Base-by-base conservation (phyloP, 306 rosid species). In the Boehmeria nivea region DNA sequence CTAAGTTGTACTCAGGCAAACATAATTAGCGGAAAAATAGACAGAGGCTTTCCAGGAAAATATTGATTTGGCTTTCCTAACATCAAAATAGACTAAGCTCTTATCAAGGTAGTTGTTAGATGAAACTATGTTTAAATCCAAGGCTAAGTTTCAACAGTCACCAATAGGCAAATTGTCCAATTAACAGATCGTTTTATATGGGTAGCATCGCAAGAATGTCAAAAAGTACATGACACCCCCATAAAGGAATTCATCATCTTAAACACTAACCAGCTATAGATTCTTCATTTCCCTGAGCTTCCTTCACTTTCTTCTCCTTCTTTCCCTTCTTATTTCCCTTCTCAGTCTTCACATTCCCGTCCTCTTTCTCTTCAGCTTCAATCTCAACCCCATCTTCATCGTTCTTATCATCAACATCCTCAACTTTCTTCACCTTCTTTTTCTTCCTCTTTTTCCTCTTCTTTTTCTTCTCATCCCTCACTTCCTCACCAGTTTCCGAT, bases 211-310 rank as follows among this genome's bases (percentile, higher is more conserved):
- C n/a, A n/a, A n/a, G n/a, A n/a, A n/a, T n/a, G n/a, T n/a, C n/a
- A n/a, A n/a, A n/a, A n/a, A n/a, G n/a, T n/a, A n/a, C n/a, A n/a
- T n/a, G n/a, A 54, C 47, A 43, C 10, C 5, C 36, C 5, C 36
- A 31, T 31, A 31, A 47, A n/a, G n/a, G n/a, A n/a, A n/a, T n/a
- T n/a, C n/a, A n/a, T n/a, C n/a, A n/a, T n/a, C n/a, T n/a, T n/a
- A 12, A 63, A 42, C 22, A 74, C 84, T 68, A 50, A 91, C 96
- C 96, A 64, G 58, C 19, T 63, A 60, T 55, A 17, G 59, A 13
- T 16, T 46, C 68, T 70, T 54, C 77, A 18, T 18, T 70, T 52
- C 59, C 51, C 69, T 26, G 59, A 54, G 54, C 49, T 60, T 78
- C 82, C 16, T 16, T 23, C 17, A 50, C 58, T 23, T 68, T 62